Evolutionary conservation across 495 filamentous ascomycete species (phyloP).

Genomic region (Xylaria telfairii): DNA sequence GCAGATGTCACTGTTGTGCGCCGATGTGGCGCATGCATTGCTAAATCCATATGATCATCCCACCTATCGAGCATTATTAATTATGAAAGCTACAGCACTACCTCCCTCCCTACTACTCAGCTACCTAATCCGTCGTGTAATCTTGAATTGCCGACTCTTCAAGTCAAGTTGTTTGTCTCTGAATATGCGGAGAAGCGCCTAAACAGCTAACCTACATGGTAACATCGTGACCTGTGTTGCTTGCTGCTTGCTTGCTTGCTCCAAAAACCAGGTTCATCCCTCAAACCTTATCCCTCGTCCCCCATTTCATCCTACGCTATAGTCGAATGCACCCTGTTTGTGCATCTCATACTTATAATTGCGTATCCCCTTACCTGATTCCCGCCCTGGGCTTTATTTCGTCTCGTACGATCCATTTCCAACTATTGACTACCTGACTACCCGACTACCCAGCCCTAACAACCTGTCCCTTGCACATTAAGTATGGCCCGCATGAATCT

Average conservation of each 20-base stretch:
- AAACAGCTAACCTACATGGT: slow-evolving; percentile 29
- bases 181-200: slow-evolving; percentile 14
- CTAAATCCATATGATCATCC: not conserved
- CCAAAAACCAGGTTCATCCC: slow-evolving; percentile 20
- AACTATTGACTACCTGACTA: slow-evolving; percentile 4
- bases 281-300: slow-evolving; percentile 8
- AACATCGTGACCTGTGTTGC: too few species aligned
- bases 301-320: slow-evolving; percentile 1
- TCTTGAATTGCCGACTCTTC: slow-evolving; percentile 27
- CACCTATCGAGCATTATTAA: slow-evolving; percentile 15
- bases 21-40: slow-evolving; percentile 21
- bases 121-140: slow-evolving; percentile 34
- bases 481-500: slow-evolving; percentile 19
- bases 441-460: slow-evolving; percentile 8
- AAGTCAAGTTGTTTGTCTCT: not conserved
- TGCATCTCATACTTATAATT: not conserved
- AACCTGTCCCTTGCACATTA: slow-evolving; percentile 12
- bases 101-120: too few species aligned
- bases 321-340: slow-evolving; percentile 6
- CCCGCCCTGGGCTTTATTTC: not conserved
- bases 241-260: too few species aligned
- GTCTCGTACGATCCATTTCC: slow-evolving; percentile 17
- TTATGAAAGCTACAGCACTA: slow-evolving; percentile 3
- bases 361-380: slow-evolving; percentile 10
- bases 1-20: slow-evolving; percentile 4